Evolutionary conservation across 345 rosid genomes (phyloP).

Genomic region (Moringa oleifera): DNA sequence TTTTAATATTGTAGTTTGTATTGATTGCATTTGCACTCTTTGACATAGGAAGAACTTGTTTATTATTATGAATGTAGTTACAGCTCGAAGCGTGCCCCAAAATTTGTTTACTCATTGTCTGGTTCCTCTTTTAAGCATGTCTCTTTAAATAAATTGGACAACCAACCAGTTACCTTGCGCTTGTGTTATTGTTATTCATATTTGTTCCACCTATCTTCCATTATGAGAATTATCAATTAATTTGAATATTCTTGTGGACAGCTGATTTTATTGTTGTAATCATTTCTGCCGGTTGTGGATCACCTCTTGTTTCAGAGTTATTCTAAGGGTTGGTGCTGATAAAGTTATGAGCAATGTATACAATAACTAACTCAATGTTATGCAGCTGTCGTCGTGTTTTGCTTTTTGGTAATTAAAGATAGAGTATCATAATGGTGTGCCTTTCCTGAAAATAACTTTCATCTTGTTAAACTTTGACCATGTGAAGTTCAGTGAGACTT

Average conservation of each 20-base stretch:
- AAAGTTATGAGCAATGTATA: not conserved
- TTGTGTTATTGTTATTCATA: not conserved
- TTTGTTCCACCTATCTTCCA: too few species aligned
- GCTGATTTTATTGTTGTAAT: too few species aligned
- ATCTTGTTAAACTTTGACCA: too few species aligned
- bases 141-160: not conserved
- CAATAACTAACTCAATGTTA: not conserved
- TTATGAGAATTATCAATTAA: too few species aligned
- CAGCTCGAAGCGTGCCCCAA: not conserved
- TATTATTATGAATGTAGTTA: slow-evolving; percentile 1
- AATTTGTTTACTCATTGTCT: not conserved
- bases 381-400: not conserved
- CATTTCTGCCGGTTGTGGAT: too few species aligned
- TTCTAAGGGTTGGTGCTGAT: not conserved
- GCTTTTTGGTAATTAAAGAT: not conserved
- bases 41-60: slow-evolving; percentile 1
- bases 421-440: too few species aligned
- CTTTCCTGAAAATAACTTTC: too few species aligned
- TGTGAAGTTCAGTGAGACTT: not conserved
- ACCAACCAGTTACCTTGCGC: not conserved
- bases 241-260: too few species aligned
- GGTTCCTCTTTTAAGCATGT: not conserved
- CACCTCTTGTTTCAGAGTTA: not conserved
- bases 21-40: slow-evolving; percentile 1
- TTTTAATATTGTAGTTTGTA: too few species aligned